Evolutionary conservation across 1,139 yeast species (phyloP), one percentile per base, ranked within the genome.

Genomic region (Protomyces pachydermus): DNA sequence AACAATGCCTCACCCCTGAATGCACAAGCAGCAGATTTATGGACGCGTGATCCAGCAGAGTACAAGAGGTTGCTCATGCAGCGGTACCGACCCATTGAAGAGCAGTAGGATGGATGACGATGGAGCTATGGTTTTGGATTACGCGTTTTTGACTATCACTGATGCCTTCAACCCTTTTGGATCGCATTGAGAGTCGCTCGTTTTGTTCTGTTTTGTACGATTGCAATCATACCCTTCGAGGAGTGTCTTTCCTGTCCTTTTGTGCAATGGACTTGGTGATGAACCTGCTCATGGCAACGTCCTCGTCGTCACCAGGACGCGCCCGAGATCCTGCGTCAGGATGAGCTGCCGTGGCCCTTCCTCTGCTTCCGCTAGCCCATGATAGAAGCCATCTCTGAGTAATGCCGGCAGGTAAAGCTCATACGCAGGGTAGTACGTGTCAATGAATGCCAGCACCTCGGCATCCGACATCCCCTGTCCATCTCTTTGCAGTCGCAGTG

Each of bases 351-450:
- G 20, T 20, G 25, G 23, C 10, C 23, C 48, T n/a, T 18, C 10
- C 23, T 42, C 25, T 10, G 50, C 58, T 8, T 10, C 48, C 39
- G 35, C 42, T 14, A n/a, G 16, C 3, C 45, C 53, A 12, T 20
- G 34, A 52, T 53, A 54, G 20, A 65, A 54, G 6, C 69, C 66
- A n/a, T 50, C 23, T 6, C 5, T 9, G 42, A 74, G 65, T 61
- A 87, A 75, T 1, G 77, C 74, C 9, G 78, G 76, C 70, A 84
- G 86, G 72, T 87, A 93, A 28, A 91, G 71, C 68, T 83, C 82
- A 71, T 93, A 93, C 37, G 87, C 82, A 0, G 96, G 96, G 90
- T 88, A 87, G 74, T 93, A 93, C 67, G 96, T 81, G 67, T 87
- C 84, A 8, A 93, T 85, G 76, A 93, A 93, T 28, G 68, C 67